These are phyloP conservation scores for Mycena vulgaris DNA, from an alignment of 768 basidiomycete species.

Conservation along the genomic window DNA sequence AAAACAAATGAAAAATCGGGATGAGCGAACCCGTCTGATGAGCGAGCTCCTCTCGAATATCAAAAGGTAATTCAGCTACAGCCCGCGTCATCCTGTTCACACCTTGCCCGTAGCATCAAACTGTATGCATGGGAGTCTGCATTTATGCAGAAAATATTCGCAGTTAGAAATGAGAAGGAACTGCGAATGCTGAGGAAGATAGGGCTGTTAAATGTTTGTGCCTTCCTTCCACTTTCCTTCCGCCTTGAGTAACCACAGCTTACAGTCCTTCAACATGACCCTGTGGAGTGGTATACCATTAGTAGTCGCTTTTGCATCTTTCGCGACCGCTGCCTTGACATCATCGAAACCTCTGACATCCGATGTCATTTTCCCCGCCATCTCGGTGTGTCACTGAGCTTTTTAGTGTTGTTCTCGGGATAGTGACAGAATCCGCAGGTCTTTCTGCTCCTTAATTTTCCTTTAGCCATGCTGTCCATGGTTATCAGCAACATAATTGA, in stretches of 20 bases:
- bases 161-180: slow-evolving; percentile 87
- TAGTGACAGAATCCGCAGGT: no score
- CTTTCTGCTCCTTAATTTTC: slow-evolving; percentile 92
- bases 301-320: slow-evolving; percentile 87
- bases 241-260: background rate
- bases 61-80: slow-evolving; percentile 55
- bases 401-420: no score
- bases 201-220: slow-evolving; percentile 76
- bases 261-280: slow-evolving; percentile 69
- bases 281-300: slow-evolving; percentile 82
- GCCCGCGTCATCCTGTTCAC: background rate
- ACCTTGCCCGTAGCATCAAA: slow-evolving; percentile 74
- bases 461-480: slow-evolving; percentile 84
- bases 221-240: slow-evolving; percentile 33
- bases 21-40: slow-evolving; percentile 89
- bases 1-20: slow-evolving; percentile 94
- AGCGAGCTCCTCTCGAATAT: slow-evolving; percentile 95
- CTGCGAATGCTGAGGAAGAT: slow-evolving; percentile 87
- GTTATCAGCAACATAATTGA: slow-evolving; percentile 89
- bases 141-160: slow-evolving; percentile 84
- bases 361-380: slow-evolving; percentile 96
- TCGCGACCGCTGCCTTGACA: slow-evolving; percentile 77
- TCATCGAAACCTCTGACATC: slow-evolving; percentile 83
- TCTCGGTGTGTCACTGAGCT: no score
- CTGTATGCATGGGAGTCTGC: slow-evolving; percentile 96